Percentiles rank a stretch among this genome's conserved stretches.
phyloP scores from a whole-genome alignment of 257 asterid genomes.

The Solanum virginianum region DNA sequence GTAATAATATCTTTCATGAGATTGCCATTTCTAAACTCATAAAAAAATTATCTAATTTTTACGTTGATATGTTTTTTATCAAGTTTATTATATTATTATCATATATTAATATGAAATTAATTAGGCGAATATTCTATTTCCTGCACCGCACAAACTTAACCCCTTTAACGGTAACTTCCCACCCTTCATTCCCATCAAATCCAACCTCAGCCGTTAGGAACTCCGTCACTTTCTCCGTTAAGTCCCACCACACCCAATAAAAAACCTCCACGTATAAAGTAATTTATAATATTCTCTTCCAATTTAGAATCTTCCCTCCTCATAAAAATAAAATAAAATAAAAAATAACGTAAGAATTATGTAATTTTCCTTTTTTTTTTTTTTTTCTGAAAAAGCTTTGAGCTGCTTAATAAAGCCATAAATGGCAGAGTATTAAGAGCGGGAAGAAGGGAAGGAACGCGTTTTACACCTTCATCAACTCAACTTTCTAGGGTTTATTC shows the following conservation, averaged over 20 bases:
- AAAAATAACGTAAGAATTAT: not conserved
- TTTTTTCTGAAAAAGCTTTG: not conserved
- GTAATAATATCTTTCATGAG: not conserved
- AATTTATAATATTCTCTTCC: not conserved
- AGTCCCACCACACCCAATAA: slow-evolving; percentile 1
- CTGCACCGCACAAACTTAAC: not conserved
- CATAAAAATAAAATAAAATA: not conserved
- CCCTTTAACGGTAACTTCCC: slow-evolving; percentile 1
- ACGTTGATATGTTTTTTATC: not conserved
- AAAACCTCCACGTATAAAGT: not conserved
- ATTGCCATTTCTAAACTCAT: not conserved
- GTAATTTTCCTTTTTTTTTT: not conserved
- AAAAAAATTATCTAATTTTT: not conserved
- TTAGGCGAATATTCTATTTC: not conserved
- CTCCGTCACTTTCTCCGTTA: not conserved
- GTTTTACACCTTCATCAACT: slow-evolving; percentile 7
- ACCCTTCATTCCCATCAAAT: not conserved
- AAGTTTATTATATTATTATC: not conserved
- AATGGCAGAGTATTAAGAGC: slow-evolving; percentile 23
- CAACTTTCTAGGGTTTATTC: slow-evolving; percentile 19
- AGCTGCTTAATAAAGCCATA: not conserved
- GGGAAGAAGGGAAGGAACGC: slow-evolving; percentile 33
- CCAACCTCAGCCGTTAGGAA: slow-evolving; percentile 1
- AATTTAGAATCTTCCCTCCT: not conserved
- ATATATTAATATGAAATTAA: not conserved